Conservation (phyloP, 345 rosid species). For the Cardiospermum halicacabum region DNA sequence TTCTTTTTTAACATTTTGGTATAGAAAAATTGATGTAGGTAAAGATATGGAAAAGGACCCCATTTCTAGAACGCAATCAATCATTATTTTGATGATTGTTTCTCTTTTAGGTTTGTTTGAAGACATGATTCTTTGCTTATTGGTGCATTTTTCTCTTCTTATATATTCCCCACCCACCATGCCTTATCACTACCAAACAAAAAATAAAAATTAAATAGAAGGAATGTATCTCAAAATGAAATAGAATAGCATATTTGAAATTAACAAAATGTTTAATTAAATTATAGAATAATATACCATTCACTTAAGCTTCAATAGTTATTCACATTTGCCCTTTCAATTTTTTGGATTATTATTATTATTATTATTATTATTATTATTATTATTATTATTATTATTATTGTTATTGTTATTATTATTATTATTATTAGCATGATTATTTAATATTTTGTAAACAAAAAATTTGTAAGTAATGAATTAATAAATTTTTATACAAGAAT, state of each 20-base stretch:
- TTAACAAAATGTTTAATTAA: not conserved
- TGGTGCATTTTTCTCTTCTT: not conserved
- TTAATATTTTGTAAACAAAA: too few species aligned
- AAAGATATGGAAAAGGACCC: conserved; percentile 22
- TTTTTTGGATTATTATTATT: not conserved
- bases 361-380: too few species aligned
- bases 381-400: too few species aligned
- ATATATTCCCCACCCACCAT: conserved; percentile 31
- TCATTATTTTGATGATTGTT: conserved; percentile 24
- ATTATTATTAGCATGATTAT: too few species aligned
- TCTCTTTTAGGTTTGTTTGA: conserved; percentile 15
- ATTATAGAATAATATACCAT: not conserved
- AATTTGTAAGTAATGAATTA: too few species aligned
- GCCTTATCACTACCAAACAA: not conserved
- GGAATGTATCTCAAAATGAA: not conserved
- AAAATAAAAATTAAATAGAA: not conserved
- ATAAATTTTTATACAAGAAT: too few species aligned
- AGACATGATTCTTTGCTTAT: conserved; percentile 21
- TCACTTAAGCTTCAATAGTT: not conserved
- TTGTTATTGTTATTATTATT: too few species aligned
- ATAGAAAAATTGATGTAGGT: conserved; percentile 7
- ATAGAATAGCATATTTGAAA: not conserved
- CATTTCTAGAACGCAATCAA: conserved; percentile 22
- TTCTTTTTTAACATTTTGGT: conserved; percentile 21
- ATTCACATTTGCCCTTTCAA: not conserved